Base-by-base conservation (phyloP, 2,329 filamentous ascomycete genomes). In the Fusarium phyllophilum region DNA sequence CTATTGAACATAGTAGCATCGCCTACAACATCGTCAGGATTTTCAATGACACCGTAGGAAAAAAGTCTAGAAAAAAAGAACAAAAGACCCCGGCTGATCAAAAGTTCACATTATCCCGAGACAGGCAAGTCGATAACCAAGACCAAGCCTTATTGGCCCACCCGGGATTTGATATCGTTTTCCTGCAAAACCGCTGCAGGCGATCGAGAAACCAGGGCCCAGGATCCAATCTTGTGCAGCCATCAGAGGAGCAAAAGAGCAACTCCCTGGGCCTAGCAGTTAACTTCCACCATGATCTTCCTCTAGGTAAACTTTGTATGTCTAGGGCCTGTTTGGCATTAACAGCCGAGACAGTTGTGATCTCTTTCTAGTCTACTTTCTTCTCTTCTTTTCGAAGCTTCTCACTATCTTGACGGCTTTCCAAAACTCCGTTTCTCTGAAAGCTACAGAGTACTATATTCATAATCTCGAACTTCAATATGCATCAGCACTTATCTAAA, bases 41-140 rank as follows among this genome's bases (percentile, higher is more conserved):
- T 70, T 70, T 65, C 67, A 70, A 70, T 66, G 66, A 17, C 31
- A 66, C 24, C 1, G 36, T 26, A 20, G 17, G 29, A 24, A 49
- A 64, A 64, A 59, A 12, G 44, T 66, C 52, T 60, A 61, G 66
- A 70, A 73, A 26, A 57, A 66, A 51, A 56, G 66, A 73, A 61
- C 51, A 72, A 73, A 72, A 74, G 54, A 63, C 42, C 57, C 68
- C 44, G 34, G 39, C 42, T 39, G 29, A 15, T 24, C 45, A 62
- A 60, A 71, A 54, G 57, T 41, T 41, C 46, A 42, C 54, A 54
- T 74, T 74, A 74, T 68, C 67, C 72, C 71, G 33, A 68, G 71
- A 74, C 67, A 62, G 72, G 72, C 71, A 74, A 72, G 67, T 74
- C 67, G 72, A 72, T 72, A 72, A 62, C 33, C 45, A 67, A 48